Evolutionary conservation across 179 eudicot genomes (phyloP).

Genomic region (Drosera spatulata): DNA sequence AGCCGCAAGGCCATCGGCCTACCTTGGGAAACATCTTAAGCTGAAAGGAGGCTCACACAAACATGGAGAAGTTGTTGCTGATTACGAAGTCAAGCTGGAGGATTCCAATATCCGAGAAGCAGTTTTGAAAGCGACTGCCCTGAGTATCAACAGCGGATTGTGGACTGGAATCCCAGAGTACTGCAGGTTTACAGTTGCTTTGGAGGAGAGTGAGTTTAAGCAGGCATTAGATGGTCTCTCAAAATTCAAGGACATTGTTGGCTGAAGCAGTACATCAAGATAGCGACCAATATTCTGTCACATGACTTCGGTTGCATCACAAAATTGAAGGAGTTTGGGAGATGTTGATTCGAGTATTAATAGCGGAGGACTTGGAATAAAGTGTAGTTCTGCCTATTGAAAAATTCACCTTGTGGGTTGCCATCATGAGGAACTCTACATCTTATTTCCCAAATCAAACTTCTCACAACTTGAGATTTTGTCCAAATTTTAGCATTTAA

Average conservation of each 20-base stretch:
- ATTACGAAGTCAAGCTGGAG: conserved; percentile 36
- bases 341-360: too few species aligned
- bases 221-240: conserved; percentile 53
- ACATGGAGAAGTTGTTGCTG: conserved; percentile 10
- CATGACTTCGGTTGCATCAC: too few species aligned
- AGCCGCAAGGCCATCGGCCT: conserved; percentile 69
- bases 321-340: too few species aligned
- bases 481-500: too few species aligned
- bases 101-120: conserved; percentile 71
- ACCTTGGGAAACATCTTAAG: conserved; percentile 48
- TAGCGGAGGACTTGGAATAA: too few species aligned
- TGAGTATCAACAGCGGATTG: conserved; percentile 71
- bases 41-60: conserved; percentile 10
- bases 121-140: conserved; percentile 53
- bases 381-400: too few species aligned
- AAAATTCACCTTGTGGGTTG: too few species aligned
- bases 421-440: too few species aligned
- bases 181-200: conserved; percentile 79
- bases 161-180: conserved; percentile 95
- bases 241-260: conserved; percentile 31
- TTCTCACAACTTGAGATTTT: too few species aligned
- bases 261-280: too few species aligned
- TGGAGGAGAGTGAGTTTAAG: conserved; percentile 69
- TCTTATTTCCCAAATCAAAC: too few species aligned
- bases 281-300: too few species aligned